Percentiles rank a stretch among this genome's conserved stretches.
phyloP scores from a whole-genome alignment of 164 flowering plant genomes.

The Platanus orientalis region DNA sequence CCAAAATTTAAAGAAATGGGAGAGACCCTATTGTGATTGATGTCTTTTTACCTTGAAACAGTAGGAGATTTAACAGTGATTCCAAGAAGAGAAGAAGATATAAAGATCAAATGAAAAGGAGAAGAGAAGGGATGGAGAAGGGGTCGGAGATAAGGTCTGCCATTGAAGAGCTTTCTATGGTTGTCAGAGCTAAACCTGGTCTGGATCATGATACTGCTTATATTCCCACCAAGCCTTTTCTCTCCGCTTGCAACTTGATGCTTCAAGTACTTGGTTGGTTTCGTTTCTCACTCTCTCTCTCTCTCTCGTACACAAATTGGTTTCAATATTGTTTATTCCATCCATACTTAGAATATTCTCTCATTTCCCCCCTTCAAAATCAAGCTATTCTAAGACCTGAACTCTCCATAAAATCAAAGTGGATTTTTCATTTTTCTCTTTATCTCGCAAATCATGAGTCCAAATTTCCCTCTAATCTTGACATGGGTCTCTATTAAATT shows the following conservation, averaged over 20 bases:
- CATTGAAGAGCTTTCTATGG: constrained; percentile 55
- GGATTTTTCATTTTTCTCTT: too few relatives aligned
- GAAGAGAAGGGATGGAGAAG: constrained; percentile 41
- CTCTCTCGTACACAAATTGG: too few relatives aligned
- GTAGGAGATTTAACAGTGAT: too few relatives aligned
- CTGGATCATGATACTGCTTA: constrained; percentile 13
- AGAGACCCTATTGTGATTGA: too few relatives aligned
- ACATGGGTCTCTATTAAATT: too few relatives aligned
- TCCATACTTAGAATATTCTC: too few relatives aligned
- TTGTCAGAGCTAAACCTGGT: constrained; percentile 22
- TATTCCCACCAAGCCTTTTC: constrained; percentile 56
- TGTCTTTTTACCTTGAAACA: too few relatives aligned
- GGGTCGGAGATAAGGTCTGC: constrained; percentile 48
- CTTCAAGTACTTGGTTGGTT: constrained; percentile 71
- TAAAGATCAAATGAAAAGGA: constrained; percentile 34
- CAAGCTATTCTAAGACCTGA: too few relatives aligned
- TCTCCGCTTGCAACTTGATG: constrained; percentile 51
- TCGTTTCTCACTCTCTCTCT: constrained; percentile 15
- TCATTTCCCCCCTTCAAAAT: too few relatives aligned
- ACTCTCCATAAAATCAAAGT: too few relatives aligned
- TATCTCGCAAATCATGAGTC: background rate
- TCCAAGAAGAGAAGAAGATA: background rate
- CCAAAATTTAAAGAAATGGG: background rate
- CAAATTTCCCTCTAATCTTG: too few relatives aligned
- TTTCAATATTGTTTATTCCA: too few relatives aligned